Conservation (phyloP, 306 rosid species). For the Trichosanthes truncata region DNA sequence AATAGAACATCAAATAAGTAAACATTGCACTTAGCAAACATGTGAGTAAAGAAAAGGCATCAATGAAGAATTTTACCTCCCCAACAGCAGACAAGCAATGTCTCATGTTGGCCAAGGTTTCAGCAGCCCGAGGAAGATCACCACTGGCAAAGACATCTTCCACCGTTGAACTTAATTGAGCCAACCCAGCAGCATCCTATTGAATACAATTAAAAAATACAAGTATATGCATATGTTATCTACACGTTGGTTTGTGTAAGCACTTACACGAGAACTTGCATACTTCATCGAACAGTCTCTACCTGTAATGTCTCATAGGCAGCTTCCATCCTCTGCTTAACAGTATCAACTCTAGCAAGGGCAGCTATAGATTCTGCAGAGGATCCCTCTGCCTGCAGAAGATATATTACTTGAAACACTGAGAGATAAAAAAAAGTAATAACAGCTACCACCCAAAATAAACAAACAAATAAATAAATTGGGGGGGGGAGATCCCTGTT, state of each 20-base stretch:
- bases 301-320: constrained; percentile 94
- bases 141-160: constrained; percentile 99
- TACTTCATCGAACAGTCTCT: constrained; percentile 10
- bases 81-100: constrained; percentile 99
- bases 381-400: constrained; percentile 83
- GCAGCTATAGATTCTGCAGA: constrained; percentile 96
- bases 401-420: not conserved
- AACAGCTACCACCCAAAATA: not conserved
- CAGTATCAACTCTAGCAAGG: constrained; percentile 80
- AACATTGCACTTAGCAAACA: not conserved
- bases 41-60: not conserved
- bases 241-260: not conserved
- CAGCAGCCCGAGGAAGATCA: constrained; percentile 96
- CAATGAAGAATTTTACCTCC: constrained; percentile 42
- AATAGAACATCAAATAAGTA: not conserved
- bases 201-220: constrained; percentile 4
- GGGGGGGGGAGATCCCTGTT: not conserved
- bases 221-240: not conserved
- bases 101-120: constrained; percentile 92
- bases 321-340: constrained; percentile 99
- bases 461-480: not conserved
- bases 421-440: not conserved
- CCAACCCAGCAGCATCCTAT: constrained; percentile 99
- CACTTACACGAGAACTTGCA: not conserved
- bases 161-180: constrained; percentile 87